phyloP scores from a whole-genome alignment of 441 rosid species.

The California macrophylla region DNA sequence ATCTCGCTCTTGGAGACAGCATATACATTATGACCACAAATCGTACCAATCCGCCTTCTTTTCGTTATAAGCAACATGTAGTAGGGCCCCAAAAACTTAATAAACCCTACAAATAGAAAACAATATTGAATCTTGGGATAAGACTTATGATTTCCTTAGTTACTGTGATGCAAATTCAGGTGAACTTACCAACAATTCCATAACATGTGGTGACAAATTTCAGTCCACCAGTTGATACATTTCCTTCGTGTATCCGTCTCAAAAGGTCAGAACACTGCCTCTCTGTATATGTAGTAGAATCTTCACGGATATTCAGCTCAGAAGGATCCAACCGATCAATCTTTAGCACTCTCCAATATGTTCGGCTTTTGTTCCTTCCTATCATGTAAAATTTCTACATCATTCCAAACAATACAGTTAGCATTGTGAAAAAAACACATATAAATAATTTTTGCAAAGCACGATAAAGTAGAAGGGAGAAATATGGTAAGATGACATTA shows the following conservation, averaged over 20 bases:
- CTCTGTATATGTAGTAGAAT: slow-evolving; percentile 46
- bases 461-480: neutral
- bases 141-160: slow-evolving; percentile 1
- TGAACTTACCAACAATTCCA: slow-evolving; percentile 52
- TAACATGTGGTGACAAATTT: slow-evolving; percentile 58
- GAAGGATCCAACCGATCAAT: slow-evolving; percentile 48
- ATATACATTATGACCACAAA: slow-evolving; percentile 57
- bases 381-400: slow-evolving; percentile 60
- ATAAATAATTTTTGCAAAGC: slow-evolving; percentile 10
- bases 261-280: slow-evolving; percentile 43
- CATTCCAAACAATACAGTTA: slow-evolving; percentile 11
- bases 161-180: neutral
- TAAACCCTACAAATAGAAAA: slow-evolving; percentile 37
- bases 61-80: slow-evolving; percentile 63
- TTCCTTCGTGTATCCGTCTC: slow-evolving; percentile 57
- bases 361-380: slow-evolving; percentile 53
- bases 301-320: slow-evolving; percentile 45
- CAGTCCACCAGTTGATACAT: slow-evolving; percentile 56
- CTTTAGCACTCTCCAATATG: slow-evolving; percentile 54
- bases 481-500: neutral
- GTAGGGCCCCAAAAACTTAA: slow-evolving; percentile 66
- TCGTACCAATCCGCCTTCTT: slow-evolving; percentile 58
- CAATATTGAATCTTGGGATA: neutral
- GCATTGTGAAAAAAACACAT: neutral
- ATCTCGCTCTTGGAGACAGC: slow-evolving; percentile 49